These are phyloP conservation scores for Fusarium abutilonis DNA, from an alignment of 2,329 filamentous ascomycete species.

Conservation along the genomic window DNA sequence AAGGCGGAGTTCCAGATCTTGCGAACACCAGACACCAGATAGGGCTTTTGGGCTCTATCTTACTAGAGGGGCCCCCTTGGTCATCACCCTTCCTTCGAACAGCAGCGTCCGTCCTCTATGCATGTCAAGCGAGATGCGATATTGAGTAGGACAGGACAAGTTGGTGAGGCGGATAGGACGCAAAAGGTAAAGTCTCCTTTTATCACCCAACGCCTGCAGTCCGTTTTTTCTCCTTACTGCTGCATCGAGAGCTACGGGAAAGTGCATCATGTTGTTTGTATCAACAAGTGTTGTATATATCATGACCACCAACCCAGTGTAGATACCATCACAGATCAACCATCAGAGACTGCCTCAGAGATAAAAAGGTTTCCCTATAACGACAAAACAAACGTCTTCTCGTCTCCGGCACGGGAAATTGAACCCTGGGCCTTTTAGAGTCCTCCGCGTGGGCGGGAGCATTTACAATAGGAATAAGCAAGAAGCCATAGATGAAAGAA, in stretches of 20 bases:
- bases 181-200: too few species aligned
- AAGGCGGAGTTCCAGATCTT: background rate
- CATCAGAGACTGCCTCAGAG: background rate
- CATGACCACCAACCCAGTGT: background rate
- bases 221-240: too few species aligned
- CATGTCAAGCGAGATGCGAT: background rate
- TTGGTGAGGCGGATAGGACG: too few species aligned
- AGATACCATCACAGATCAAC: background rate
- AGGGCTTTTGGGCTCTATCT: background rate
- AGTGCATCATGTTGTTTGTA: too few species aligned
- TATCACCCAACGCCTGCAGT: too few species aligned
- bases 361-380: background rate
- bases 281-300: too few species aligned
- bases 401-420: slow-evolving; percentile 40
- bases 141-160: background rate
- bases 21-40: background rate
- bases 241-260: too few species aligned
- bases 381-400: background rate
- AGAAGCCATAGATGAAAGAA: too few species aligned
- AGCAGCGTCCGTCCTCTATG: background rate
- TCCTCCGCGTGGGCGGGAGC: too few species aligned
- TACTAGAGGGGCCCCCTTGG: background rate
- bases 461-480: too few species aligned
- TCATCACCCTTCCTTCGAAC: background rate
- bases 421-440: slow-evolving; percentile 42